phyloP scores from a whole-genome alignment of 371 early-diverging fungal species.

The Mucor indicus region DNA sequence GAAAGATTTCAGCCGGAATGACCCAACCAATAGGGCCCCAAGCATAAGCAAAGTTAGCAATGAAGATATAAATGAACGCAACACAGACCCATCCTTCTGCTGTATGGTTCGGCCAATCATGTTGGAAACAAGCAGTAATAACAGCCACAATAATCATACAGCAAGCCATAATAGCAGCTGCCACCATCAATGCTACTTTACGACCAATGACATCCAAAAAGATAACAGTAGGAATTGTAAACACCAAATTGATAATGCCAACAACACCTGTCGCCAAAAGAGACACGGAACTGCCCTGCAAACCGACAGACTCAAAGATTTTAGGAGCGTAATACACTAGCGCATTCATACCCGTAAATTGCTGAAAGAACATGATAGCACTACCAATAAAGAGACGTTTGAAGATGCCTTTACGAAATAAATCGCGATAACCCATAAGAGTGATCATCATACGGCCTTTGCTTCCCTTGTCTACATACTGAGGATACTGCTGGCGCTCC shows the following conservation, averaged over 20 bases:
- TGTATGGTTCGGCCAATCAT: constrained; percentile 36
- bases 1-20: constrained; percentile 86
- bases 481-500: constrained; percentile 29
- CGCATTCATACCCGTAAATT: constrained; percentile 75
- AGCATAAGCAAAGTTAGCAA: constrained; percentile 67
- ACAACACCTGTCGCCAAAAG: constrained; percentile 70
- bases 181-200: constrained; percentile 46
- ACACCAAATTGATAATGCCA: constrained; percentile 66
- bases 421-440: constrained; percentile 63
- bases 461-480: constrained; percentile 19
- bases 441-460: constrained; percentile 32
- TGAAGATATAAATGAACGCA: constrained; percentile 58
- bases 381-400: constrained; percentile 65
- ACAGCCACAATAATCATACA: constrained; percentile 45
- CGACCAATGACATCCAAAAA: constrained; percentile 70
- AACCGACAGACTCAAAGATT: constrained; percentile 68
- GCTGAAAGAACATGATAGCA: constrained; percentile 68
- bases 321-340: constrained; percentile 72
- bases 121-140: constrained; percentile 30
- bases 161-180: constrained; percentile 34
- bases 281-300: constrained; percentile 48
- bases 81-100: constrained; percentile 43
- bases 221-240: constrained; percentile 58
- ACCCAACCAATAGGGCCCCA: constrained; percentile 82
- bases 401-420: constrained; percentile 60